Conservation (phyloP, 148 eudicot genomes). For the Tetragonia tetragonoides region DNA sequence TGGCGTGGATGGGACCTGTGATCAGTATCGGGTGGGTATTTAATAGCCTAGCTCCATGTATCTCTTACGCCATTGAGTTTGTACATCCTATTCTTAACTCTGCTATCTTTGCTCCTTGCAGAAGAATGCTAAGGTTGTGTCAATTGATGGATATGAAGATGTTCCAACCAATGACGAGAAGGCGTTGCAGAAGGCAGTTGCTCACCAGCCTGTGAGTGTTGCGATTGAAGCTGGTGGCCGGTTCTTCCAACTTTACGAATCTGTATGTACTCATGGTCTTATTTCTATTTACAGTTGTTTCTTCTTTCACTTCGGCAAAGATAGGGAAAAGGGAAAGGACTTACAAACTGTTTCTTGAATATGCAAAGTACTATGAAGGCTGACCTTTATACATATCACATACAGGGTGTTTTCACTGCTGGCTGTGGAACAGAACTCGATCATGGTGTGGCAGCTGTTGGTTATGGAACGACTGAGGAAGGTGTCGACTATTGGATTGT, state of each 20-base stretch:
- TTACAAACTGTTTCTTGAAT: not conserved
- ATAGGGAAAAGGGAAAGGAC: no score
- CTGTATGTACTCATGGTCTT: slow-evolving; percentile 40
- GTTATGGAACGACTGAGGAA: slow-evolving; percentile 73
- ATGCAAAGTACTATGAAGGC: not conserved
- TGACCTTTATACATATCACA: slow-evolving; percentile 7
- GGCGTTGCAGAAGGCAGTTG: slow-evolving; percentile 70
- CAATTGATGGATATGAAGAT: slow-evolving; percentile 72
- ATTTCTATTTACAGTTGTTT: not conserved
- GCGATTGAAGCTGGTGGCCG: slow-evolving; percentile 83
- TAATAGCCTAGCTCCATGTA: not conserved
- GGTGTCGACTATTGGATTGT: slow-evolving; percentile 82
- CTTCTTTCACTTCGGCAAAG: no score
- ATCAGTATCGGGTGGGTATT: slow-evolving; percentile 44
- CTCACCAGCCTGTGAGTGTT: slow-evolving; percentile 77
- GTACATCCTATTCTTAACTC: slow-evolving; percentile 2
- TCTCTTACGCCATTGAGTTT: not conserved
- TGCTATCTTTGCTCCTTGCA: slow-evolving; percentile 26
- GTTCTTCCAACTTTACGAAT: slow-evolving; percentile 68
- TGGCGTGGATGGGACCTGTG: slow-evolving; percentile 59
- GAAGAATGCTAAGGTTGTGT: slow-evolving; percentile 72
- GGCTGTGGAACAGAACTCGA: slow-evolving; percentile 65
- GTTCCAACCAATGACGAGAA: slow-evolving; percentile 69
- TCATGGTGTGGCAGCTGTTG: slow-evolving; percentile 85
- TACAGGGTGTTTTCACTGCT: slow-evolving; percentile 80